A percentile compares a stretch with the other conserved stretches of the same genome.
Conservation (phyloP, 2,329 filamentous ascomycete species). For the Endocalyx cinctus region DNA sequence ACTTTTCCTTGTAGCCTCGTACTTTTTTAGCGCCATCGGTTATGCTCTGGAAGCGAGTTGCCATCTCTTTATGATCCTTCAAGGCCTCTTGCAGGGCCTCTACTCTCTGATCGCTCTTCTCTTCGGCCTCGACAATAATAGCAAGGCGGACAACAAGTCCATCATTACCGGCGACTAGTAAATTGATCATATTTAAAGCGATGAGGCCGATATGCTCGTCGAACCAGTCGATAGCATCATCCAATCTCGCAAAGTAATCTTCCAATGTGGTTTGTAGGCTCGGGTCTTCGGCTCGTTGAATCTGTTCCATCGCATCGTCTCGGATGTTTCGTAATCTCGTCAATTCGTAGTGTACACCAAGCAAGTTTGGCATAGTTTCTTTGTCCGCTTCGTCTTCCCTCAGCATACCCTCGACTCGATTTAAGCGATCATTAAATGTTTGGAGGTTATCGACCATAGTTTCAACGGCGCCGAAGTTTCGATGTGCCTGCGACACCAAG, state of each 20-base stretch:
- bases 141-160: conserved; percentile 87
- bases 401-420: conserved; percentile 72
- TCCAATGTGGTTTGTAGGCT: conserved; percentile 77
- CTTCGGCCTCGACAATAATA: conserved; percentile 89
- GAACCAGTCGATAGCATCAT: conserved; percentile 88
- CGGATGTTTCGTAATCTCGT: conserved; percentile 89
- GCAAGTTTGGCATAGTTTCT: conserved; percentile 86
- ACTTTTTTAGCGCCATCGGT: conserved; percentile 88
- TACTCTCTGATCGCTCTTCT: conserved; percentile 91
- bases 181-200: conserved; percentile 82
- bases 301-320: conserved; percentile 96
- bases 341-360: conserved; percentile 86
- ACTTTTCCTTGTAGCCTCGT: conserved; percentile 95
- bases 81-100: conserved; percentile 89
- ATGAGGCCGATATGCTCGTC: conserved; percentile 89
- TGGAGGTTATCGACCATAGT: conserved; percentile 89
- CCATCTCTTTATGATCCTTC: conserved; percentile 92
- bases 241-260: conserved; percentile 83
- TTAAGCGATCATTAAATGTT: conserved; percentile 75
- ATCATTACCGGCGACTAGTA: conserved; percentile 82
- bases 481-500: conserved; percentile 85
- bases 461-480: conserved; percentile 92
- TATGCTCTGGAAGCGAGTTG: conserved; percentile 89
- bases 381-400: conserved; percentile 77
- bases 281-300: conserved; percentile 67